Percentiles rank a stretch among this genome's conserved stretches.
Evolutionary conservation across 208 protist genomes (phyloP).

Genomic region (Trypanosoma mega): DNA sequence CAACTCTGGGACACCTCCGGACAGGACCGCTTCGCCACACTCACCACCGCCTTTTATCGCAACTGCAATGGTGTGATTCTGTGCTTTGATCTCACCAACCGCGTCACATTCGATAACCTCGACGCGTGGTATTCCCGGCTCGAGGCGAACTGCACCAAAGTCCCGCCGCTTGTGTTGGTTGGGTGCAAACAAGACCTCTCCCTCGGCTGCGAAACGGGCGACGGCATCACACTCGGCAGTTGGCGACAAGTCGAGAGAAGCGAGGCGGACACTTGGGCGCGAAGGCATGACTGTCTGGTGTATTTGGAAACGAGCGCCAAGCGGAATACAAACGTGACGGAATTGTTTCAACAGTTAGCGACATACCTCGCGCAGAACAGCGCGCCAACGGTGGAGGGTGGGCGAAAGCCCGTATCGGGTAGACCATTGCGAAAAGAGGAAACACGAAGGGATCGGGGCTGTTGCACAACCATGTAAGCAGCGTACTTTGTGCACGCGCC

Average conservation of each 20-base stretch:
- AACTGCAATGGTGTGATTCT: constrained; percentile 92
- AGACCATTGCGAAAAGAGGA: not conserved
- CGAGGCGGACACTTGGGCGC: constrained; percentile 83
- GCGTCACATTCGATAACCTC: constrained; percentile 84
- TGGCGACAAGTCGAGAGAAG: constrained; percentile 73
- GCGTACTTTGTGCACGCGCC: too few species aligned
- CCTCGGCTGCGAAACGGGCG: constrained; percentile 42
- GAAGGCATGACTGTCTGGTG: constrained; percentile 66
- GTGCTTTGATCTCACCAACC: constrained; percentile 97
- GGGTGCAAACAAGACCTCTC: constrained; percentile 88
- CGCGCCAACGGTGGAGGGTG: constrained; percentile 32
- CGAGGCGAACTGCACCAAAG: constrained; percentile 46
- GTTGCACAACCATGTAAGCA: too few species aligned
- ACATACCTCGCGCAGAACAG: constrained; percentile 62
- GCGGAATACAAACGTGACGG: constrained; percentile 85
- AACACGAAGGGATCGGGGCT: not conserved
- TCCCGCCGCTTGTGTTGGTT: constrained; percentile 82
- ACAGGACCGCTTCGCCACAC: constrained; percentile 87
- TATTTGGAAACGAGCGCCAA: constrained; percentile 90
- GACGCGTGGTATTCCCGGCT: constrained; percentile 81
- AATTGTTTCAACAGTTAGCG: constrained; percentile 81
- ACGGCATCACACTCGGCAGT: constrained; percentile 74
- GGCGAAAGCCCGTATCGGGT: constrained; percentile 7
- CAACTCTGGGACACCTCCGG: constrained; percentile 92
- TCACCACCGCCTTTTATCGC: constrained; percentile 92